Evolutionary conservation across 345 rosid species (phyloP).

Genomic region (Chamaenerion angustifolium): DNA sequence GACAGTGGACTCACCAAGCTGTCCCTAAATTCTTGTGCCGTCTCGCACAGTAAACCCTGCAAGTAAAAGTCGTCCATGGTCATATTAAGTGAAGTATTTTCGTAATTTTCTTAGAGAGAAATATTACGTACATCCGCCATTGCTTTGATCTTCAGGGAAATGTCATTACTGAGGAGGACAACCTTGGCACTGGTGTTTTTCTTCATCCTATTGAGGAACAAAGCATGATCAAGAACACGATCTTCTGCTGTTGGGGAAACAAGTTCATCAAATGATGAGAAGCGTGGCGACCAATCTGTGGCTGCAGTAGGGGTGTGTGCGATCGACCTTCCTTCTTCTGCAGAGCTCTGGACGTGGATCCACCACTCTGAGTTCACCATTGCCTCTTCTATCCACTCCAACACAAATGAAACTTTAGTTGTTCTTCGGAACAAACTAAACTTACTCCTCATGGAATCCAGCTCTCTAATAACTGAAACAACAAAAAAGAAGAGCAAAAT

Average conservation of each 20-base stretch:
- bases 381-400: slow-evolving; percentile 78
- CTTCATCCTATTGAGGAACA: slow-evolving; percentile 21
- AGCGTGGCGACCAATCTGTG: too few species aligned
- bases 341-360: slow-evolving; percentile 59
- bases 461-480: slow-evolving; percentile 54
- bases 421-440: slow-evolving; percentile 38
- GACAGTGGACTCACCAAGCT: slow-evolving; percentile 74
- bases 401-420: slow-evolving; percentile 37
- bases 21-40: slow-evolving; percentile 32
- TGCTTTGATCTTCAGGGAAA: slow-evolving; percentile 65
- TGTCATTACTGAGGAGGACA: slow-evolving; percentile 55
- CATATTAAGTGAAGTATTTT: too few species aligned
- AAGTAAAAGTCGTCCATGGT: too few species aligned
- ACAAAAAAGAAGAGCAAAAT: too few species aligned
- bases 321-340: slow-evolving; percentile 35
- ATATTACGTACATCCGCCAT: slow-evolving; percentile 68
- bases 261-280: too few species aligned
- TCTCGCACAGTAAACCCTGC: slow-evolving; percentile 79
- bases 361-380: slow-evolving; percentile 60
- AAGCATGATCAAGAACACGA: slow-evolving; percentile 53
- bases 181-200: slow-evolving; percentile 29
- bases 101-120: too few species aligned
- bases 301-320: slow-evolving; percentile 5
- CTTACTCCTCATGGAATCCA: slow-evolving; percentile 42
- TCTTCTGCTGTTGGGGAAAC: slow-evolving; percentile 51